phyloP scores from a whole-genome alignment of 2,329 filamentous ascomycete genomes.

The Penicillium sclerotigenum region DNA sequence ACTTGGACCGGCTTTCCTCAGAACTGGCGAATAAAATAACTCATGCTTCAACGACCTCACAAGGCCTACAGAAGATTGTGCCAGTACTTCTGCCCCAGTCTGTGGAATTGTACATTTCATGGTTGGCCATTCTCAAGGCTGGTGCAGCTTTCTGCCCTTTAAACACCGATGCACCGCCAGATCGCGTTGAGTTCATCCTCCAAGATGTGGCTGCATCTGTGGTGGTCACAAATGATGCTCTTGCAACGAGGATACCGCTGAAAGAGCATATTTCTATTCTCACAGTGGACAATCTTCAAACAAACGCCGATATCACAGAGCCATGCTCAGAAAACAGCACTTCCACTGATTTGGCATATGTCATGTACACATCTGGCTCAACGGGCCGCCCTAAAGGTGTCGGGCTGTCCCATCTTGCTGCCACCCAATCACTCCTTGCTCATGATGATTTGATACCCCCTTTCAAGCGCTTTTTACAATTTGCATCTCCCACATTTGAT shows the following conservation, averaged over 20 bases:
- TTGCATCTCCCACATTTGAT: constrained; percentile 89
- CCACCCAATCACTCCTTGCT: constrained; percentile 75
- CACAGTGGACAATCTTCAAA: constrained; percentile 21
- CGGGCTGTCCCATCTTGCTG: constrained; percentile 73
- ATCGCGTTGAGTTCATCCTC: constrained; percentile 76
- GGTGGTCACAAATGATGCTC: constrained; percentile 57
- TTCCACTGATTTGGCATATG: constrained; percentile 62
- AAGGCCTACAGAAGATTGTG: constrained; percentile 49
- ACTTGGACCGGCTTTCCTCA: constrained; percentile 60
- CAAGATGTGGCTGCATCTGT: constrained; percentile 69
- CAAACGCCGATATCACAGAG: background rate
- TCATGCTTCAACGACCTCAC: constrained; percentile 22
- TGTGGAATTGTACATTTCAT: constrained; percentile 71
- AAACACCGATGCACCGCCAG: constrained; percentile 70
- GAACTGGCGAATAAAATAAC: constrained; percentile 53
- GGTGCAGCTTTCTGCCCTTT: constrained; percentile 85
- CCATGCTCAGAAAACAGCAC: constrained; percentile 22
- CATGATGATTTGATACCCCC: constrained; percentile 73
- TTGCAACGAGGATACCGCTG: constrained; percentile 22
- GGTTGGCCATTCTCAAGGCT: constrained; percentile 73
- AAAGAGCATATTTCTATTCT: constrained; percentile 22
- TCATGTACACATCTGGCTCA: constrained; percentile 91
- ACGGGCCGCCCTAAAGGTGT: constrained; percentile 90
- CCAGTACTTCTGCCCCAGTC: constrained; percentile 77
- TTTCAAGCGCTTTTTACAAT: constrained; percentile 82